Evolutionary conservation across 495 filamentous ascomycete species (phyloP), one percentile per base, ranked within the genome.

Genomic region (Bacidia gigantensis): DNA sequence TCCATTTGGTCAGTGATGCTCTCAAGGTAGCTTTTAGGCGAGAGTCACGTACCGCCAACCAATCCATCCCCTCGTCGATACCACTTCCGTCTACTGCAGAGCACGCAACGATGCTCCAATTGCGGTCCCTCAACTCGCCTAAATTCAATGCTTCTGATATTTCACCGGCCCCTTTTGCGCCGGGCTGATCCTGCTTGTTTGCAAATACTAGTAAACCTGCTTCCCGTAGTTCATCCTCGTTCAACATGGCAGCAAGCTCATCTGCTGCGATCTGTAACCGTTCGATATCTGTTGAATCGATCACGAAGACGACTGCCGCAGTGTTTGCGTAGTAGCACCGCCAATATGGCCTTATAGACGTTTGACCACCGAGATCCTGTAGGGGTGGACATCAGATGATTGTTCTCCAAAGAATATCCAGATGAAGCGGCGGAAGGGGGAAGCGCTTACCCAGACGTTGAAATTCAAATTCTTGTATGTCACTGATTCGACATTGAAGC

Each of bases 251-350:
- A 39, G 84, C 78, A 32, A 98, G 72, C 67, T 98, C 92, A 59
- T 95, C 92, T 9, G 88, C 80, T 0, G 92, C 92, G 1, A 88
- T 97, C 45, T 85, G 81, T 42, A 98, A 70, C 43, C 92, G 86
- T 56, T 95, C 87, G 61, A 96, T 89, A 78, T 98, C 92, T 53
- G 92, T 97, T 43, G 84, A 89, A 63, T 98, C 92, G 61, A 98
- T 90, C 51, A 98, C 92, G 69, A 98, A 98, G 58, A 98, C 84
- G 53, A 98, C 93, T 12, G 92, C 92, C n/a, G 93, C 92, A 2
- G 93, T 98, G 71, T 97, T 96, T 61, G 92, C 89, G 64, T 97
- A 98, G 75, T 98, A 98, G 68, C 93, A 97, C 60, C 92, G 80
- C 92, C 92, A 98, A 71, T 97, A 98, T 10, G 92, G 92, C 57